Conservation (phyloP, 2,329 filamentous ascomycete species). For the Pseudocercospora musae region DNA sequence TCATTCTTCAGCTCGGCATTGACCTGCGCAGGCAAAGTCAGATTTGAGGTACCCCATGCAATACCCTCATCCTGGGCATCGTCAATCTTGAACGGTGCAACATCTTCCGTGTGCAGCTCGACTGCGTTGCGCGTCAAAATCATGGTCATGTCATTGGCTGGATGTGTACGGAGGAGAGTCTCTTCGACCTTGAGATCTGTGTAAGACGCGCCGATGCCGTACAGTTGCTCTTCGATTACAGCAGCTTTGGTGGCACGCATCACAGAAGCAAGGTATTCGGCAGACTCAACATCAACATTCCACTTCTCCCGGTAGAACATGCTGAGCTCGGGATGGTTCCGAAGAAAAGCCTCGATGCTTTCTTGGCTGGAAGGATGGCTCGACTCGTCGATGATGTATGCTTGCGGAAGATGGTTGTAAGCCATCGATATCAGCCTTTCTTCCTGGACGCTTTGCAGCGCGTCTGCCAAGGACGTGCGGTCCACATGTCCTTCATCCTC, state of each 20-base stretch:
- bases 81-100: slow-evolving; percentile 37
- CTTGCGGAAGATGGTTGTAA: background rate
- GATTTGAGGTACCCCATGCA: slow-evolving; percentile 37
- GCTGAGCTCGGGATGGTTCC: background rate
- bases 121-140: slow-evolving; percentile 35
- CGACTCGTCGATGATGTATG: background rate
- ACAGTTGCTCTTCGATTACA: slow-evolving; percentile 6
- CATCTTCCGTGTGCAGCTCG: slow-evolving; percentile 9
- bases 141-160: slow-evolving; percentile 43
- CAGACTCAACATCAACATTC: slow-evolving; percentile 30
- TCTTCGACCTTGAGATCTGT: slow-evolving; percentile 41
- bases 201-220: background rate
- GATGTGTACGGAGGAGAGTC: slow-evolving; percentile 47
- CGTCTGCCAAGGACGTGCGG: background rate
- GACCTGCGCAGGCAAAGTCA: slow-evolving; percentile 13
- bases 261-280: slow-evolving; percentile 23
- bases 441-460: background rate
- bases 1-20: slow-evolving; percentile 28
- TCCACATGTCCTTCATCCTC: background rate
- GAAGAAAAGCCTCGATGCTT: background rate
- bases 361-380: background rate
- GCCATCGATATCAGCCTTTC: background rate
- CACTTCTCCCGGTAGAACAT: slow-evolving; percentile 21
- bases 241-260: slow-evolving; percentile 9
- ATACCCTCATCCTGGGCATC: slow-evolving; percentile 44